A percentile compares a stretch with the other conserved stretches of the same genome.
phyloP scores from a whole-genome alignment of 2,329 filamentous ascomycete species.

The Sporothrix mexicana region DNA sequence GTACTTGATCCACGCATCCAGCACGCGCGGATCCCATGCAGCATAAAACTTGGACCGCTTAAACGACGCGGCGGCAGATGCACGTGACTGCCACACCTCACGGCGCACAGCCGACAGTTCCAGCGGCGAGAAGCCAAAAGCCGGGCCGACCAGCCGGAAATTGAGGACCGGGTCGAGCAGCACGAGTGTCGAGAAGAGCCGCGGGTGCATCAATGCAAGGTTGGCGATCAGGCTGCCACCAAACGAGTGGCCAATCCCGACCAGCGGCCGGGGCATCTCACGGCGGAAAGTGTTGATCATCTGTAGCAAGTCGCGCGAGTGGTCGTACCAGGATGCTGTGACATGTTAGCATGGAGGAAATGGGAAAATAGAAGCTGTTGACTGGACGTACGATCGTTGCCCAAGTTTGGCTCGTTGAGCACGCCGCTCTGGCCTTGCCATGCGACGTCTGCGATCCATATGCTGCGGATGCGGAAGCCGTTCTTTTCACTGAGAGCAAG shows the following conservation, averaged over 20 bases:
- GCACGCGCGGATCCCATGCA: conserved; percentile 79
- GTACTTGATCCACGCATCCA: conserved; percentile 73
- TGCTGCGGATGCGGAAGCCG: conserved; percentile 74
- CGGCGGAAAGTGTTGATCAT: conserved; percentile 83
- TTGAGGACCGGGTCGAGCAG: conserved; percentile 89
- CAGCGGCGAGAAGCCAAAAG: conserved; percentile 51
- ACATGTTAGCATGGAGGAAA: conserved; percentile 31
- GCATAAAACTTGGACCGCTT: conserved; percentile 75
- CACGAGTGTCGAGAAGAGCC: conserved; percentile 75
- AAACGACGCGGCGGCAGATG: conserved; percentile 71
- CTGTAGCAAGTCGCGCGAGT: conserved; percentile 81
- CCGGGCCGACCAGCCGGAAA: conserved; percentile 52
- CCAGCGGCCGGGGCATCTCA: conserved; percentile 78
- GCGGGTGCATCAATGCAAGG: conserved; percentile 77
- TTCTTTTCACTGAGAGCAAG: conserved; percentile 60
- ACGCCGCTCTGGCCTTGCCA: conserved; percentile 81
- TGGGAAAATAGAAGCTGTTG: background rate
- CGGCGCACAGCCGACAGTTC: conserved; percentile 72
- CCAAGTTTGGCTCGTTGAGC: conserved; percentile 75
- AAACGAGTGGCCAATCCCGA: conserved; percentile 90
- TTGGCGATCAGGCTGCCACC: conserved; percentile 76
- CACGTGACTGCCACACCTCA: conserved; percentile 80
- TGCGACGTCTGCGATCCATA: conserved; percentile 91
- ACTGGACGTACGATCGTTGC: conserved; percentile 76
- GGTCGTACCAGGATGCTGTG: conserved; percentile 82